Base-by-base conservation (phyloP, 2,329 filamentous ascomycete genomes). In the Claviceps quebecensis region DNA sequence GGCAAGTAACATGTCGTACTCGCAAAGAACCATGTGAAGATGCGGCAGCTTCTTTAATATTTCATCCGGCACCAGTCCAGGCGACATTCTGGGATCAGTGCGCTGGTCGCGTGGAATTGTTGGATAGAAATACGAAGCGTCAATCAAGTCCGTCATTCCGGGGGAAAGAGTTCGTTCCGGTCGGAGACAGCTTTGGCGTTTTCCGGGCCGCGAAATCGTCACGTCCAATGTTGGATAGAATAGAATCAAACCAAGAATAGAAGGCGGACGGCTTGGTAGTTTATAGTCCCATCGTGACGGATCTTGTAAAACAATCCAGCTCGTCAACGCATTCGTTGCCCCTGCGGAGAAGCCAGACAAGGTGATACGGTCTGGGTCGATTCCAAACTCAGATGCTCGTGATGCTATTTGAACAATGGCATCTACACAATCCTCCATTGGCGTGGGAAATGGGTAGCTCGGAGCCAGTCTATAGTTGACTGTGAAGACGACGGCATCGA, bases 391-490 rank as follows among this genome's bases (percentile, higher is more conserved):
- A 29, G 69, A 67, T 0, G 79, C 77, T 50, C 80, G 71, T 2
- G 69, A 66, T 45, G 74, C 71, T 29, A 85, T 69, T 61, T 83
- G 81, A n/a, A 81, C 60, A 8, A 85, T 63, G 1, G 80, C 78
- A 54, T 84, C 81, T 29, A 78, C 76, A 44, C 78, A 77, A 60
- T 86, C 83, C 56, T 86, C 80, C 0, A 85, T 73, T 0, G 80
- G 75, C 0, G 75, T 76, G 1, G 81, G 82, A 59, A 83, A 84
- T 0, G 80, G 80, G 56, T 76, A 70, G 58, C 77, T 76, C 0
- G 83, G 83, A 0, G 81, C 80, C 2, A 84, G 72, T n/a, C 83
- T 75, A 61, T 86, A 86, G 58, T 83, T 80, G 56, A 84, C 78
- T 1, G 75, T 78, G 54, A 85, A 74, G 51, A 83, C 73, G 22